phyloP scores from a whole-genome alignment of 2,329 filamentous ascomycete genomes.

The Pseudogymnoascus sp. region DNA sequence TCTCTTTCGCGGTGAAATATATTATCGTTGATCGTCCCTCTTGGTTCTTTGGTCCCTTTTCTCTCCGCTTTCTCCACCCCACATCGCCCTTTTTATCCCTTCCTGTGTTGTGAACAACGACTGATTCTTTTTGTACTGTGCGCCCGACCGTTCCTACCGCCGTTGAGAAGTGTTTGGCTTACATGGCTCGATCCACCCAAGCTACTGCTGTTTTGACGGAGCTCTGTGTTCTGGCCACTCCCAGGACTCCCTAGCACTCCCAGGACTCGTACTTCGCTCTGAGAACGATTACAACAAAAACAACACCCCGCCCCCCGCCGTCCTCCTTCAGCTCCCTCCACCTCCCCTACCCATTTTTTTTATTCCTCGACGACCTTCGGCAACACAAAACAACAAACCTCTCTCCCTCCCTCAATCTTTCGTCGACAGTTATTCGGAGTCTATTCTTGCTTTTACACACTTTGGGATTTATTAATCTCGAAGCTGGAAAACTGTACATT shows the following conservation, averaged over 20 bases:
- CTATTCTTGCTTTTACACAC: not conserved
- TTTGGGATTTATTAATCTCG: not conserved
- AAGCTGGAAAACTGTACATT: not conserved
- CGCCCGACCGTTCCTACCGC: not conserved
- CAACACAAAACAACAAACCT: not conserved
- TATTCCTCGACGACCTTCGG: not conserved
- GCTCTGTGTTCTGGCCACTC: constrained; percentile 1
- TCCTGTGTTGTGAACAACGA: not conserved
- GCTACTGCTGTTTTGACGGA: not conserved
- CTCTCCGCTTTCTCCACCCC: not conserved
- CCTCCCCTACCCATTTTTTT: not conserved
- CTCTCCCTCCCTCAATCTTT: not conserved
- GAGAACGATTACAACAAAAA: not conserved
- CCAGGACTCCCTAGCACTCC: not conserved
- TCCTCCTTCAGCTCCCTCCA: not conserved
- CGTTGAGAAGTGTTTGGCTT: not conserved
- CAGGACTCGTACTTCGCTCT: not conserved
- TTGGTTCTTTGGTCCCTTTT: not conserved
- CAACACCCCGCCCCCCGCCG: not conserved
- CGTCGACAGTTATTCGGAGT: not conserved
- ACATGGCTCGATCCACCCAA: constrained; percentile 1
- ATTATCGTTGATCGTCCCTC: not conserved
- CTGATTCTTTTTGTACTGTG: not conserved
- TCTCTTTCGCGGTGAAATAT: not conserved
- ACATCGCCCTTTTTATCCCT: not conserved